phyloP scores from a whole-genome alignment of 306 rosid genomes.

The Urtica urens region DNA sequence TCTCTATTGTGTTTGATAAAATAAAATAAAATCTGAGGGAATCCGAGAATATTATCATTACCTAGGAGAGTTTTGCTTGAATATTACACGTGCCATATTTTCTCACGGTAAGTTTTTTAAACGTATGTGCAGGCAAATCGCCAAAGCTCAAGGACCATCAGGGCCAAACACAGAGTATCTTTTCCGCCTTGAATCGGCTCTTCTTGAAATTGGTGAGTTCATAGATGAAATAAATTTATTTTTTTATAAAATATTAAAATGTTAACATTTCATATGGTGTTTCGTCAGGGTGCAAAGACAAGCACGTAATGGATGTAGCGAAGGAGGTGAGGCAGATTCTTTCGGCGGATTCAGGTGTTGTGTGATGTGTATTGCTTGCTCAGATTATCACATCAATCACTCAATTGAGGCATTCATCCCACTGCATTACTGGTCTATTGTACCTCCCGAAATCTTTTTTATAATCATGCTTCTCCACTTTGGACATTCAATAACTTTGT shows the following conservation, averaged over 20 bases:
- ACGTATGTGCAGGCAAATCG: constrained; percentile 67
- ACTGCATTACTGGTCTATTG: no score
- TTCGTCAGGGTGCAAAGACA: constrained; percentile 50
- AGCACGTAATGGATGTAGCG: constrained; percentile 68
- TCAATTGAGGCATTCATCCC: no score
- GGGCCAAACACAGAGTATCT: constrained; percentile 88
- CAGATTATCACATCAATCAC: neutral
- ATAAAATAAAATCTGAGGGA: no score
- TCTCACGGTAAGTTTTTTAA: no score
- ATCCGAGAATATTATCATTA: no score
- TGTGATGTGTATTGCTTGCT: neutral
- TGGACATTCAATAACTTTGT: no score
- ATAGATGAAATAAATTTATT: neutral
- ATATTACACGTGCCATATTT: no score
- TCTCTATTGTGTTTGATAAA: no score
- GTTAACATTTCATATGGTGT: neutral
- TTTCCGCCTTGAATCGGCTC: constrained; percentile 72
- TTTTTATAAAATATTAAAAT: neutral
- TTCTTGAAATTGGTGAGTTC: constrained; percentile 51
- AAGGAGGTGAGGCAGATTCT: constrained; percentile 65
- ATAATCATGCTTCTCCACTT: no score
- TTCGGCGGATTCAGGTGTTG: constrained; percentile 29
- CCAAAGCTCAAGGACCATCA: constrained; percentile 68
- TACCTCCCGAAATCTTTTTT: no score
- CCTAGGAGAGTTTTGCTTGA: no score